Evolutionary conservation across 2,329 filamentous ascomycete species (phyloP).

Genomic region (Incumbomyces lentus): DNA sequence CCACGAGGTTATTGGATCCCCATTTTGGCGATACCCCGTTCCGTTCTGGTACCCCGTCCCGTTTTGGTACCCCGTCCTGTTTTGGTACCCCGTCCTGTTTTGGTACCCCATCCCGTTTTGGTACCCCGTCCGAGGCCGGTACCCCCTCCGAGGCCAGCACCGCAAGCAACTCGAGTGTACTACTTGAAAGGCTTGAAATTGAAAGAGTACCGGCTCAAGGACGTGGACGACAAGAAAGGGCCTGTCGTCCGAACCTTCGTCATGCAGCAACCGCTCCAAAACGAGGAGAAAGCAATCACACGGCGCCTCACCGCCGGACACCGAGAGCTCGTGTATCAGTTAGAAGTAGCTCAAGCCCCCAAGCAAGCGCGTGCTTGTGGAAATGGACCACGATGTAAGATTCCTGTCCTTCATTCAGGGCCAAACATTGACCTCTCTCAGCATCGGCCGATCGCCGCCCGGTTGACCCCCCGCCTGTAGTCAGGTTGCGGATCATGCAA

Average conservation of each 20-base stretch:
- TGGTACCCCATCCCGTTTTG: too few relatives aligned
- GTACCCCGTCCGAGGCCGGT: background rate
- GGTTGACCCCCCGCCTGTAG: conserved; percentile 88
- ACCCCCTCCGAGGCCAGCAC: background rate
- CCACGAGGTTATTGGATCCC: too few relatives aligned
- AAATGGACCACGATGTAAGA: conserved; percentile 84
- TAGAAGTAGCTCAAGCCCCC: conserved; percentile 86
- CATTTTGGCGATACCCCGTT: background rate
- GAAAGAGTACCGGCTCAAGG: conserved; percentile 11
- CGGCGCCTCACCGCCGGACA: conserved; percentile 61
- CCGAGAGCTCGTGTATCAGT: conserved; percentile 65
- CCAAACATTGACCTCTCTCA: conserved; percentile 28
- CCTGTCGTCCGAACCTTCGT: conserved; percentile 25
- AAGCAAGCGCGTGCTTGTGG: conserved; percentile 91
- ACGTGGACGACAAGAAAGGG: too few relatives aligned
- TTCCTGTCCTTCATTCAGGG: conserved; percentile 7
- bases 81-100: too few relatives aligned
- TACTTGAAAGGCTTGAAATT: background rate
- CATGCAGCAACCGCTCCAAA: conserved; percentile 38
- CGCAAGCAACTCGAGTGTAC: background rate
- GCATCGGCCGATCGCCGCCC: conserved; percentile 80
- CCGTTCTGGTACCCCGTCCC: too few relatives aligned
- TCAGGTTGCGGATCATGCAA: conserved; percentile 61
- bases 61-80: too few relatives aligned
- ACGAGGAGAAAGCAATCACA: conserved; percentile 45